Evolutionary conservation across 106 monocot species (phyloP).

Genomic region (Dactylorhiza incarnata): DNA sequence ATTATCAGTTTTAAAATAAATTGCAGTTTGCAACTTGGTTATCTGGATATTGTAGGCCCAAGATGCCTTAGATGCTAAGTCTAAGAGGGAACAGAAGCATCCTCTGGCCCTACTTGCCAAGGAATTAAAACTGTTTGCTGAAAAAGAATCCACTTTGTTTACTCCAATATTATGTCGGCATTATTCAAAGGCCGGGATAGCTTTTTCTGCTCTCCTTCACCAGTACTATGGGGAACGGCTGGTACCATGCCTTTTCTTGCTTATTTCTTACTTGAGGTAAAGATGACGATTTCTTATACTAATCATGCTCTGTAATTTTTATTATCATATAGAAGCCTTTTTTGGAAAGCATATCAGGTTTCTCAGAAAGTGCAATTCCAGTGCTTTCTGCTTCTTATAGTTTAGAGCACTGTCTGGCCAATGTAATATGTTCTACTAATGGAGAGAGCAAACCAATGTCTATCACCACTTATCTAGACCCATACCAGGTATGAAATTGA

Average conservation of each 20-base stretch:
- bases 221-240: conserved; percentile 50
- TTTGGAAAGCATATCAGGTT: conserved; percentile 32
- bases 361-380: conserved; percentile 30
- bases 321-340: conserved; percentile 42
- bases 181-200: conserved; percentile 40
- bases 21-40: not conserved
- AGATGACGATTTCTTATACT: not conserved
- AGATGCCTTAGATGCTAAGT: conserved; percentile 17
- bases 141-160: conserved; percentile 43
- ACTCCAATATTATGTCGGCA: conserved; percentile 33
- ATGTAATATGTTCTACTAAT: conserved; percentile 21
- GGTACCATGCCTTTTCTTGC: conserved; percentile 19
- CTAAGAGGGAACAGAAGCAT: conserved; percentile 31
- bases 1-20: not conserved
- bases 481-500: conserved; percentile 41
- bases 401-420: conserved; percentile 46
- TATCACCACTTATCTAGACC: conserved; percentile 21
- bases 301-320: not conserved
- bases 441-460: conserved; percentile 12
- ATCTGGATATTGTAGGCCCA: conserved; percentile 24
- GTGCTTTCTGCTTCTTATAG: conserved; percentile 47
- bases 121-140: conserved; percentile 42
- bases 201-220: conserved; percentile 41
- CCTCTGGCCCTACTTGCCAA: conserved; percentile 43
- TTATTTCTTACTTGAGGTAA: not conserved